Evolutionary conservation across 2,329 filamentous ascomycete genomes (phyloP).

Genomic region (Colletotrichum paranaense): DNA sequence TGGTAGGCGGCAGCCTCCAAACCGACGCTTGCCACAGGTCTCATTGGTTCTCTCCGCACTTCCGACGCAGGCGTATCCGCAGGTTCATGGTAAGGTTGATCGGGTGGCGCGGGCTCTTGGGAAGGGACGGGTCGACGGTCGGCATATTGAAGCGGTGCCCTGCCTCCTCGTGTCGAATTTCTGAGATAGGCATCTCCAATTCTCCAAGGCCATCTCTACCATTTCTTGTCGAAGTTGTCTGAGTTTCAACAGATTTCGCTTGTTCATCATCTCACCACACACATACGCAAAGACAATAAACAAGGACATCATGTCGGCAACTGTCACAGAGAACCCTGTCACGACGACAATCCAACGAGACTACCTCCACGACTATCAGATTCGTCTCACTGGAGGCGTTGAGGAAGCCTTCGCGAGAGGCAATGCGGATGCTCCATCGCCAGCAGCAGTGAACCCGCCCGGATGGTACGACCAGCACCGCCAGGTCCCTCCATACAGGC

Average conservation of each 20-base stretch:
- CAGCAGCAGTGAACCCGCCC: conserved; percentile 31
- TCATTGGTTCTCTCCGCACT: conserved; percentile 11
- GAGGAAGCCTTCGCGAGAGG: conserved; percentile 28
- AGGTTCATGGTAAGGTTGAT: background rate
- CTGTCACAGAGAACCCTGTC: conserved; percentile 21
- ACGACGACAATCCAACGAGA: conserved; percentile 22
- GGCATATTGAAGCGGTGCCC: conserved; percentile 27
- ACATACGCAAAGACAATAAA: background rate
- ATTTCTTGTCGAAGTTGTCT: background rate
- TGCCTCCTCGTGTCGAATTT: background rate
- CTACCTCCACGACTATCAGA: conserved; percentile 30
- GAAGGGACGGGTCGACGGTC: conserved; percentile 13
- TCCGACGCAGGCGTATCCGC: background rate
- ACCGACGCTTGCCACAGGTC: background rate
- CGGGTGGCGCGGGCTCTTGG: conserved; percentile 2
- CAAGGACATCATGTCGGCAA: conserved; percentile 16
- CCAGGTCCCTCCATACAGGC: conserved; percentile 40
- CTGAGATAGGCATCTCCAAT: background rate
- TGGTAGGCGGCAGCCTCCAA: background rate
- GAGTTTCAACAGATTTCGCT: background rate
- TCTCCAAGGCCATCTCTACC: background rate
- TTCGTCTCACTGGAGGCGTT: conserved; percentile 29
- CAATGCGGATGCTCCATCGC: conserved; percentile 20
- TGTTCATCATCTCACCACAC: background rate
- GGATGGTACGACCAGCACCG: conserved; percentile 39